Conservation (phyloP, 1,284 basidiomycete genomes). For the Microstroma glucosiphilum region DNA sequence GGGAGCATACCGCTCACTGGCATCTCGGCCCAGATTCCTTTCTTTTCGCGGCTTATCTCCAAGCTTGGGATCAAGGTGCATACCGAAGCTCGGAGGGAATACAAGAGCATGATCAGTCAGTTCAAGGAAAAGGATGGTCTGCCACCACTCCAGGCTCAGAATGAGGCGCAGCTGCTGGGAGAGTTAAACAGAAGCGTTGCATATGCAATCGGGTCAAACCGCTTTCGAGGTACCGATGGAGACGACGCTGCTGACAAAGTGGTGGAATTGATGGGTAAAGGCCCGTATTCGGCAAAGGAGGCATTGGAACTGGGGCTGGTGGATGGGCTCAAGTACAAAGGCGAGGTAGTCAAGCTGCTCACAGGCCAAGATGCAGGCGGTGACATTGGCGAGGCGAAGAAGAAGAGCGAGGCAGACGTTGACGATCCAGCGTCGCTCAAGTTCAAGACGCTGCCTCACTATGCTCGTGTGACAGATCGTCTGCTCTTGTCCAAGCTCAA, state of each 20-base stretch:
- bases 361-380: constrained; percentile 18
- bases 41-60: constrained; percentile 48
- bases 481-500: constrained; percentile 21
- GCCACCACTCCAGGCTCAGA: constrained; percentile 31
- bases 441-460: constrained; percentile 36
- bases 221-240: constrained; percentile 29
- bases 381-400: constrained; percentile 17
- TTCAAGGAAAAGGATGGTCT: constrained; percentile 37
- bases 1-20: constrained; percentile 52
- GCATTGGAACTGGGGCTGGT: constrained; percentile 50
- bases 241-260: constrained; percentile 38
- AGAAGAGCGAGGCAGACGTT: constrained; percentile 13
- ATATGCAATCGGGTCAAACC: constrained; percentile 32
- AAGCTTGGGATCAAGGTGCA: constrained; percentile 53
- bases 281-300: constrained; percentile 50
- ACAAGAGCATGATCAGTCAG: constrained; percentile 49
- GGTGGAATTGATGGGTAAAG: constrained; percentile 42
- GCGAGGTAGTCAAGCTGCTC: constrained; percentile 38
- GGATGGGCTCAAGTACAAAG: constrained; percentile 48
- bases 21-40: constrained; percentile 37
- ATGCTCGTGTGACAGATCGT: constrained; percentile 21
- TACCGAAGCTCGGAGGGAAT: constrained; percentile 52
- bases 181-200: constrained; percentile 40
- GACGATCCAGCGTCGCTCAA: constrained; percentile 1
- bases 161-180: constrained; percentile 43